Base-by-base conservation (phyloP, 768 basidiomycete genomes). In the Coprinopsis sp. region DNA sequence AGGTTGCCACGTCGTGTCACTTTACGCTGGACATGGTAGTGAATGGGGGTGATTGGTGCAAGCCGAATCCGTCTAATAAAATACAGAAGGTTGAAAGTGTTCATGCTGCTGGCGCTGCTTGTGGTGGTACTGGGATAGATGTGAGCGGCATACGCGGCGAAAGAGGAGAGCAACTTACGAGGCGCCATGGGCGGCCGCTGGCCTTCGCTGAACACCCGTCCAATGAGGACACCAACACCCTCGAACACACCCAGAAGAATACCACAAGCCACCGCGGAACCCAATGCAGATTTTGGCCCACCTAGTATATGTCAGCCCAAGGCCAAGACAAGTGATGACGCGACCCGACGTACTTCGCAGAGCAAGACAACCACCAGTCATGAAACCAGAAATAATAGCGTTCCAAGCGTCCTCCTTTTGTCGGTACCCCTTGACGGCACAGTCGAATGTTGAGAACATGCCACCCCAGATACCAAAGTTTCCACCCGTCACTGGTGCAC, bases 331-430 rank as follows among this genome's bases (percentile, higher is more conserved):
- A 33, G 16, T 50, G 33, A 36, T 24, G 45, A 40, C 50, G 19
- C 51, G 41, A 29, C n/a, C 42, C 18, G 24, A 83, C 90, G 68
- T 65, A 96, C 95, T 91, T 71, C 95, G 79, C 51, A 88, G 79
- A 48, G 95, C 96, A 44, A 97, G 69, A 64, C 90, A 94, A 46
- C 96, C 96, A 67, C 96, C 96, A 8, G 96, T 98, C 83, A 96
- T 79, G 71, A 99, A 99, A 36, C 96, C 96, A 21, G 93, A 92
- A 42, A 96, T 86, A 58, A 99, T 98, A 33, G 93, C 93, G 62
- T 99, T 99, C 93, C 93, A 99, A 42, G 95, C 89, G 65, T 96
- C 94, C 68, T 96, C 93, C 64, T 97, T 96, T 72, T 96, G 92
- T 64, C 93, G 77, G 73, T 82, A 91, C 12, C 92, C 91, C 69